These are phyloP conservation scores for Corinectria fuckeliana DNA, from an alignment of 2,329 filamentous ascomycete species.

Conservation along the genomic window DNA sequence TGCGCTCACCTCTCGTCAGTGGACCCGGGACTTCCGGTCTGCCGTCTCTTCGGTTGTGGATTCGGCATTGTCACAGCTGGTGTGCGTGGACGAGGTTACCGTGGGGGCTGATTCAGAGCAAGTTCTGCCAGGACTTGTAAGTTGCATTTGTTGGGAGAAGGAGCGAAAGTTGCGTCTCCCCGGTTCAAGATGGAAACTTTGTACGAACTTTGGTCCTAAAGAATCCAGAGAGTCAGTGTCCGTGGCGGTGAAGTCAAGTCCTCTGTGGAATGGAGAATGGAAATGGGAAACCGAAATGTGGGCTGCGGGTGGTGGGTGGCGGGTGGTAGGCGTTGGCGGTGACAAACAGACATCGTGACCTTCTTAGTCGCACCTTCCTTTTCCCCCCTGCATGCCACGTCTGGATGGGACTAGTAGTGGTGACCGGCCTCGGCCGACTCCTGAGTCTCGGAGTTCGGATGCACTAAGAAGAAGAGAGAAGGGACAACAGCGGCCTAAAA, in stretches of 20 bases:
- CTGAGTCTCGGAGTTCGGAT: neutral
- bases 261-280: too few relatives aligned
- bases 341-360: neutral
- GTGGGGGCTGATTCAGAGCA: constrained; percentile 2
- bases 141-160: neutral
- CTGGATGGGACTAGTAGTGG: neutral
- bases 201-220: neutral
- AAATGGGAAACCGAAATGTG: neutral
- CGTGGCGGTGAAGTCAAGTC: neutral
- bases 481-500: neutral
- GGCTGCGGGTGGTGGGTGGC: neutral
- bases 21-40: neutral
- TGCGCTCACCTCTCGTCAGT: neutral
- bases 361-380: neutral
- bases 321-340: neutral
- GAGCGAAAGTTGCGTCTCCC: neutral
- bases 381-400: neutral
- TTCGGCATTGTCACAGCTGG: neutral
- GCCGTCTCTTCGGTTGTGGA: constrained; percentile 1
- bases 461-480: neutral
- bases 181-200: neutral
- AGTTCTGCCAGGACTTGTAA: neutral
- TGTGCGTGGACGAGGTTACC: neutral
- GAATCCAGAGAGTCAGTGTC: neutral
- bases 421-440: neutral